Base-by-base conservation (phyloP, 106 monocot genomes). In the Dioscorea alata region DNA sequence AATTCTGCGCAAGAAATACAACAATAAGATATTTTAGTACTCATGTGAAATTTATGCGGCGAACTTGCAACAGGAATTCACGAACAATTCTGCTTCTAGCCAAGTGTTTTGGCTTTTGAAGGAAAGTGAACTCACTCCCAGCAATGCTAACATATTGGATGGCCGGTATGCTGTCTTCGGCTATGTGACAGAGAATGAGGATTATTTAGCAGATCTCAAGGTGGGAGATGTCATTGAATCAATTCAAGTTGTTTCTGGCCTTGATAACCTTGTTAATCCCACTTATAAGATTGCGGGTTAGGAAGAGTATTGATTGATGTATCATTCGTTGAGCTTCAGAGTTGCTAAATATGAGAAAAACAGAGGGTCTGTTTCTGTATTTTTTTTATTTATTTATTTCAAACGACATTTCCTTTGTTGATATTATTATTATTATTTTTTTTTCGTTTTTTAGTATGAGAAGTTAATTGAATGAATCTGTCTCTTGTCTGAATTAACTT, bases 51-150 rank as follows among this genome's bases (percentile, higher is more conserved):
- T 64, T 64, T 66, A 4, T 49, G n/a, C 19, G 48, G 6, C 10
- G 28, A 16, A 32, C 65, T 49, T 66, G 2, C 12, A 0, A 71
- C 79, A 99, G 97, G 97, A 99, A 66, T 99, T 99, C 60, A 89
- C 90, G 34, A 59, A 86, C 59, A 92, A 92, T 74, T 99, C 97
- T 48, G 92, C 82, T 49, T 99, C 97, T 24, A 99, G 97, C 71
- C 97, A 99, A 78, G 71, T 99, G 0, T 97, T 99, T 69, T 99
- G 97, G 97, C 87, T 99, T 20, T 67, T 99, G 63, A 99, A 99
- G 80, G 97, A 99, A 58, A 99, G 97, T 65, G 97, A 99, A 64
- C 66, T 99, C 62, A 99, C 97, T 21, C 92, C 97, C n/a, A 97
- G 96, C 71, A 97, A 97, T 79, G 89, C 96, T 48, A 97, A 97